Conservation (phyloP, 2,329 filamentous ascomycete genomes). For the Lecanicillium sp. region DNA sequence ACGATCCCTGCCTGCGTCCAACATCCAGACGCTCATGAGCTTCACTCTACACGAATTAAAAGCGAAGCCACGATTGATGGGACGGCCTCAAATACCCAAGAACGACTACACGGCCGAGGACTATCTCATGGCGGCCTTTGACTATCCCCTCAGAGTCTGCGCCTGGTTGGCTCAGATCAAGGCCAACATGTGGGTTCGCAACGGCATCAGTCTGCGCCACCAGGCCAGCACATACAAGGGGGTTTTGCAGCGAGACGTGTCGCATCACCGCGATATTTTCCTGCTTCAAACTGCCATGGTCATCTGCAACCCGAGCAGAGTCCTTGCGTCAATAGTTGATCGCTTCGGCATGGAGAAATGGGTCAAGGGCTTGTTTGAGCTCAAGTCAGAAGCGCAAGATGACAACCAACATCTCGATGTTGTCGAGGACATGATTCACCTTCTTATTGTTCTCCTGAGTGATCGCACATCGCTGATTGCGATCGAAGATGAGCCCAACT, state of each 20-base stretch:
- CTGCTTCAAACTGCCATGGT: slow-evolving; percentile 87
- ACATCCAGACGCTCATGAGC: slow-evolving; percentile 62
- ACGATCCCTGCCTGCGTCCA: slow-evolving; percentile 63
- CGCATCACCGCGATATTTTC: slow-evolving; percentile 91
- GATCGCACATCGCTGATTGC: slow-evolving; percentile 78
- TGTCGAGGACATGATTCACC: slow-evolving; percentile 90
- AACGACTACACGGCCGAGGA: slow-evolving; percentile 63
- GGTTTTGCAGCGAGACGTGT: slow-evolving; percentile 82
- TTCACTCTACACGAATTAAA: slow-evolving; percentile 68
- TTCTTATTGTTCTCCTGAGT: slow-evolving; percentile 84
- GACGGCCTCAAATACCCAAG: slow-evolving; percentile 49
- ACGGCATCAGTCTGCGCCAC: slow-evolving; percentile 90
- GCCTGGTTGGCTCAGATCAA: slow-evolving; percentile 98
- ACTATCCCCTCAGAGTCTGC: slow-evolving; percentile 87
- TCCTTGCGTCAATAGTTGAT: slow-evolving; percentile 85
- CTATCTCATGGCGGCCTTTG: slow-evolving; percentile 79
- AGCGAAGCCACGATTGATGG: slow-evolving; percentile 57
- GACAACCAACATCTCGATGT: slow-evolving; percentile 85
- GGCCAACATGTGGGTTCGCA: slow-evolving; percentile 96
- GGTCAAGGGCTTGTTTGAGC: slow-evolving; percentile 76
- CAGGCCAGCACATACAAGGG: slow-evolving; percentile 92
- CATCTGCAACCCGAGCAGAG: slow-evolving; percentile 72
- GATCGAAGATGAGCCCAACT: slow-evolving; percentile 56
- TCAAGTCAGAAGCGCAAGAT: slow-evolving; percentile 69
- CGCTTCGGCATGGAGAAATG: slow-evolving; percentile 83